Base-by-base conservation (phyloP, 2,329 filamentous ascomycete species). In the Albophoma yamanashiensis region DNA sequence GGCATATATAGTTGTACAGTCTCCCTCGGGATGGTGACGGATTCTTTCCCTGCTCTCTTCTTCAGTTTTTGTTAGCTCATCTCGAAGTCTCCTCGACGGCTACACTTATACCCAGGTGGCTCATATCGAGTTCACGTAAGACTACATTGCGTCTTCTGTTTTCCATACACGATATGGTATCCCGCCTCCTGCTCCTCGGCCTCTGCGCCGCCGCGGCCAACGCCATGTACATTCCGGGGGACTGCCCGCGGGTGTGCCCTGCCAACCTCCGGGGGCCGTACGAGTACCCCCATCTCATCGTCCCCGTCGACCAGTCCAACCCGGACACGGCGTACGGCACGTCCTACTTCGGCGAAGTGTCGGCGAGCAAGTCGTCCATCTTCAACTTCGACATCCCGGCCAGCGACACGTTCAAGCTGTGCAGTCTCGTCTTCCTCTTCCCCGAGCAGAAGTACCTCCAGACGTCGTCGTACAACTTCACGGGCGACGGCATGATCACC, bases 331-430 rank as follows among this genome's bases (percentile, higher is more conserved):
- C 80, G 0, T 72, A 73, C 52, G 84, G 85, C 9, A 83, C 79
- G 2, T 78, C 77, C 1, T 81, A 76, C 73, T 80, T 82, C 63
- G 85, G 84, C 58, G 78, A 79, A 14, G 75, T 87, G 43, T 81
- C 80, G 15, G 71, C 76, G 22, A 76, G 74, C 59, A 71, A 82
- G 56, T 82, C 81, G 12, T 80, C 81, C 15, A 80, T 89, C 67
- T 89, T 87, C 80, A 88, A 88, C 75, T 89, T 89, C 73, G 84
- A 88, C 67, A 82, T 89, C 52, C 82, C 82, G 1, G 63, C 71
- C 4, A 71, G 73, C 6, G 78, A 83, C 65, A 65, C 75, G 11
- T 83, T 82, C 65, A 82, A 83, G 73, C 82, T 74, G 8, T 90
- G 87, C 75, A 81, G 78, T 59, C 75, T 89, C 11, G 75, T 85